Percentiles rank a stretch among this genome's conserved stretches.
Conservation (phyloP, 169 alveolate species). For the Miamiensis avidus region DNA sequence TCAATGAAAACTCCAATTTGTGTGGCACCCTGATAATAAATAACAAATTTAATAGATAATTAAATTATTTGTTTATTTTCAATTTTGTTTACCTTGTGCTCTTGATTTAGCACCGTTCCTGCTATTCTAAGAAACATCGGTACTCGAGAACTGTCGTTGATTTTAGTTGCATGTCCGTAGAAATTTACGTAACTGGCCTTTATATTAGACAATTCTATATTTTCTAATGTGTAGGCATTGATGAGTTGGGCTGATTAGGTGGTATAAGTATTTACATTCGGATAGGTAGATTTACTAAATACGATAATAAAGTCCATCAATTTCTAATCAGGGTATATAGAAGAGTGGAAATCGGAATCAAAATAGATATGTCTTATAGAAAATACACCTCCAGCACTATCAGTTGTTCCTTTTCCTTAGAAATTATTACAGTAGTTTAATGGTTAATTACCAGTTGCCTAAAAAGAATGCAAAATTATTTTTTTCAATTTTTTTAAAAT, state of each 20-base stretch:
- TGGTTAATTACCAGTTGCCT: not conserved
- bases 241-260: not conserved
- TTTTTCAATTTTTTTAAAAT: too few species aligned
- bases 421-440: not conserved
- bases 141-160: not conserved
- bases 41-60: too few species aligned
- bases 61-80: too few species aligned
- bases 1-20: not conserved
- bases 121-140: not conserved
- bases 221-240: not conserved
- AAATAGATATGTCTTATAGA: not conserved
- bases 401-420: not conserved
- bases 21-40: not conserved
- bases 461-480: too few species aligned
- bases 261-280: not conserved
- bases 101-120: not conserved
- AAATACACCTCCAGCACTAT: not conserved
- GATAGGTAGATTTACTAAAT: not conserved
- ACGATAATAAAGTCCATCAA: not conserved
- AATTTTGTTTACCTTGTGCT: not conserved
- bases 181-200: not conserved
- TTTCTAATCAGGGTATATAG: not conserved
- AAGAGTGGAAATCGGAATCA: not conserved
- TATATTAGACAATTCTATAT: not conserved
- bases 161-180: not conserved